Evolutionary conservation across 495 filamentous ascomycete species (phyloP).

Genomic region (Immersiella caudata): DNA sequence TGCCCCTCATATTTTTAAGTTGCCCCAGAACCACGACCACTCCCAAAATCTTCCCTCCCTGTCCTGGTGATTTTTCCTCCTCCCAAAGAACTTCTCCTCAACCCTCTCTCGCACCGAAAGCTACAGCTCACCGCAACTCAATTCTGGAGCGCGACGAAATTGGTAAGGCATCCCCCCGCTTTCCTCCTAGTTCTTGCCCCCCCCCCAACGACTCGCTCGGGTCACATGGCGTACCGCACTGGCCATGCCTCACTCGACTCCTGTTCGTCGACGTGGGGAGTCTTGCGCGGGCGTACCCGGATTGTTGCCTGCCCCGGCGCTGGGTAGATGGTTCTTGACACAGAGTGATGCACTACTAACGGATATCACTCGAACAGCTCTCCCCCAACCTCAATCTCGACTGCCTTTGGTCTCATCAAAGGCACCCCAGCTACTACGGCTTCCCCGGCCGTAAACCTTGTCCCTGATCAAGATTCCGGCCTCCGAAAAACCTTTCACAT

Average conservation of each 20-base stretch:
- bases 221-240: constrained; percentile 4
- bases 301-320: neutral
- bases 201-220: neutral
- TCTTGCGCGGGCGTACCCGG: constrained; percentile 1
- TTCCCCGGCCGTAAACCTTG: constrained; percentile 62
- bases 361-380: constrained; percentile 10
- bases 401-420: constrained; percentile 74
- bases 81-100: constrained; percentile 8
- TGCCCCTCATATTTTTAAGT: constrained; percentile 32
- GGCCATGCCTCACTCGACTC: neutral
- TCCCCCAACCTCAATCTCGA: constrained; percentile 20
- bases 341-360: constrained; percentile 6
- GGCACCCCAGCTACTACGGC: constrained; percentile 69
- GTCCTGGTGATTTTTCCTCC: constrained; percentile 14
- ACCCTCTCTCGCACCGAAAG: neutral
- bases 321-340: neutral
- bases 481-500: constrained; percentile 66
- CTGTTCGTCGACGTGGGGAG: neutral
- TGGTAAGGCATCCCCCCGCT: constrained; percentile 4
- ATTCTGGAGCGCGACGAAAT: constrained; percentile 8
- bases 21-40: constrained; percentile 25
- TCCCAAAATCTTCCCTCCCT: neutral
- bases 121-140: constrained; percentile 1
- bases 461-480: constrained; percentile 80
- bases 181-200: neutral